These are phyloP conservation scores for Phytophthora lateralis DNA, from an alignment of 352 stramenopile genomes.

Conservation along the genomic window DNA sequence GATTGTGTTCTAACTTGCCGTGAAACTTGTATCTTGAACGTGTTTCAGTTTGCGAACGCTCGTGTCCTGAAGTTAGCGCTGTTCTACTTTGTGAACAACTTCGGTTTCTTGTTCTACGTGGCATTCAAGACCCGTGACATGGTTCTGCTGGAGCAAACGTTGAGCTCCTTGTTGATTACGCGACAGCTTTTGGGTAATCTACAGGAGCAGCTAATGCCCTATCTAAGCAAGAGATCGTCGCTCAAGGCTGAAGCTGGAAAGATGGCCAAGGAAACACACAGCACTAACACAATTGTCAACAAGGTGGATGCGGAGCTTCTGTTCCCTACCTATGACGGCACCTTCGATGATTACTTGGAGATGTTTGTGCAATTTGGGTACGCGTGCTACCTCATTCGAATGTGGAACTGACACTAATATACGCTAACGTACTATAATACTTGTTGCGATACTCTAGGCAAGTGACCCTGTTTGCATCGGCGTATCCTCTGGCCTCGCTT, in stretches of 20 bases:
- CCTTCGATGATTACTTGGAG: conserved; percentile 95
- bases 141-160: conserved; percentile 90
- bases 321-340: conserved; percentile 84
- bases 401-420: conserved; percentile 4
- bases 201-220: conserved; percentile 81
- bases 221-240: conserved; percentile 76
- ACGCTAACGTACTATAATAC: conserved; percentile 3
- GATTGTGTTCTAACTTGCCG: conserved; percentile 6
- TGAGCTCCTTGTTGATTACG: conserved; percentile 85
- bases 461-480: conserved; percentile 94
- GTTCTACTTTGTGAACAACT: conserved; percentile 99
- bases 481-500: conserved; percentile 92
- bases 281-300: conserved; percentile 52
- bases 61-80: conserved; percentile 98
- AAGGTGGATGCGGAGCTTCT: conserved; percentile 83
- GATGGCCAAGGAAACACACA: conserved; percentile 67
- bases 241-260: conserved; percentile 85
- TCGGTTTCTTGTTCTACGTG: conserved; percentile 96
- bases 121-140: conserved; percentile 91
- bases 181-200: conserved; percentile 82
- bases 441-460: conserved; percentile 65
- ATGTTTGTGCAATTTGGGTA: conserved; percentile 93
- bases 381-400: conserved; percentile 20
- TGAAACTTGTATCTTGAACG: neutral
- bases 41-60: conserved; percentile 82